Conservation (phyloP, 768 basidiomycete species). For the Candolleomyces eurysporus region DNA sequence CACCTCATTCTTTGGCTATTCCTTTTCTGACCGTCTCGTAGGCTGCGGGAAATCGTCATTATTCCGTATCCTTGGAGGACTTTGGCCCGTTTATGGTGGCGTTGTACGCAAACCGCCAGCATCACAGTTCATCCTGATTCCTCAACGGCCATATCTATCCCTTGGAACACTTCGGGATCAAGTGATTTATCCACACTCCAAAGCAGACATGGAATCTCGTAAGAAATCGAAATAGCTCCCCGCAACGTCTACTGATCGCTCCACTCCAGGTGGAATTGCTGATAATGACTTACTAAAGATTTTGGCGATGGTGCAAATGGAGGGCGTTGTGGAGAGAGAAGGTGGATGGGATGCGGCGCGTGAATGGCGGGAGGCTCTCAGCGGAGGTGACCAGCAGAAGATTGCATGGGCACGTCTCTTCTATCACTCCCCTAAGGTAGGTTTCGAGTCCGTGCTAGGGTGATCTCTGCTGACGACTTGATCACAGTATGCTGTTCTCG, state of each 20-base stretch:
- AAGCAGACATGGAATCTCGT: constrained; percentile 76
- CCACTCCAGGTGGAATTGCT: constrained; percentile 55
- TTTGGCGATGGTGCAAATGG: constrained; percentile 80
- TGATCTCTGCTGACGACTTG: constrained; percentile 2
- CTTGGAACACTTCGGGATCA: constrained; percentile 94
- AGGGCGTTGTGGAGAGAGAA: constrained; percentile 83
- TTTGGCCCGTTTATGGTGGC: constrained; percentile 89
- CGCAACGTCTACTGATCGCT: not conserved
- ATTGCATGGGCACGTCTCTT: constrained; percentile 97
- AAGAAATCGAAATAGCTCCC: constrained; percentile 23
- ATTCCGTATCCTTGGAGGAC: constrained; percentile 93
- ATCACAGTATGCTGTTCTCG: constrained; percentile 86
- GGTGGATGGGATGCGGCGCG: constrained; percentile 92
- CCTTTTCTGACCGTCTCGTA: constrained; percentile 20
- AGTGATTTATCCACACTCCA: constrained; percentile 91
- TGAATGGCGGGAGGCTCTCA: constrained; percentile 92
- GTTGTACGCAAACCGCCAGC: constrained; percentile 87
- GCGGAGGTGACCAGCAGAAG: constrained; percentile 95
- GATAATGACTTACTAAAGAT: constrained; percentile 75
- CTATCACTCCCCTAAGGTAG: constrained; percentile 89
- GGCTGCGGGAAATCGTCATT: constrained; percentile 88
- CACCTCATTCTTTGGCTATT: not conserved
- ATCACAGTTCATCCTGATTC: constrained; percentile 89
- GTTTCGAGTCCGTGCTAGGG: constrained; percentile 8
- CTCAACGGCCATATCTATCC: constrained; percentile 94